Base-by-base conservation (phyloP, 176 grass and related monocot species). In the Lolium perenne region DNA sequence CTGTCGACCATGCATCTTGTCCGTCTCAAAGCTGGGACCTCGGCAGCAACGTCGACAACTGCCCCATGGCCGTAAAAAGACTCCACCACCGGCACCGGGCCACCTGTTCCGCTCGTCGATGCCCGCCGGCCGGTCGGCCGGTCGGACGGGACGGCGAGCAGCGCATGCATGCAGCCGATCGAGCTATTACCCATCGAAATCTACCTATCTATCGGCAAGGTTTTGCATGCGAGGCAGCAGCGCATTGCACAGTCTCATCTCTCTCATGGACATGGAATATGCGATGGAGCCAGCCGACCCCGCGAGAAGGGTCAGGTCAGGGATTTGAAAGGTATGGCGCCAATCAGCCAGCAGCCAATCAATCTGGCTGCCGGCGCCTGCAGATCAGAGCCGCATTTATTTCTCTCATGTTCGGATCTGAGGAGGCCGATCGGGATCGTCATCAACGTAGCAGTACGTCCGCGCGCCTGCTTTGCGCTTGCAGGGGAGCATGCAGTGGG, bases 301-400 rank as follows among this genome's bases (percentile, higher is more conserved):
- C 17, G 49, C 4, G 20, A 7, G 12, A 58, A 67, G 47, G 53
- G 38, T 48, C 41, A 43, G 46, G 46, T 10, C 69, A 35, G 38
- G 32, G n/a, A 43, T 50, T 49, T 65, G 59, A 66, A 50, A 65
- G 60, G 78, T 6, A 80, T 53, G 79, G 20, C 12, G 63, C 79
- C 41, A 62, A 71, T 57, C 23, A 25, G 29, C 20, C 62, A 18
- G 51, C 2, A 59, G 56, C 63, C 41, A 20, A 84, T 63, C 71
- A 35, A 83, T 74, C 57, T 23, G 40, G 22, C 51, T 26, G 23
- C n/a, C 21, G 21, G 59, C 21, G 61, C 22, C 61, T 64, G 61
- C 60, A 26, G 46, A 47, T 47, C 46, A 7, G 21, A 13, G 71
- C 40, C 25, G 40, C 82, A 89, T 84, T 89, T 66, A 89, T 78